Evolutionary conservation across 176 grass and related monocot genomes (phyloP).

Genomic region (Rhynchospora pubera): DNA sequence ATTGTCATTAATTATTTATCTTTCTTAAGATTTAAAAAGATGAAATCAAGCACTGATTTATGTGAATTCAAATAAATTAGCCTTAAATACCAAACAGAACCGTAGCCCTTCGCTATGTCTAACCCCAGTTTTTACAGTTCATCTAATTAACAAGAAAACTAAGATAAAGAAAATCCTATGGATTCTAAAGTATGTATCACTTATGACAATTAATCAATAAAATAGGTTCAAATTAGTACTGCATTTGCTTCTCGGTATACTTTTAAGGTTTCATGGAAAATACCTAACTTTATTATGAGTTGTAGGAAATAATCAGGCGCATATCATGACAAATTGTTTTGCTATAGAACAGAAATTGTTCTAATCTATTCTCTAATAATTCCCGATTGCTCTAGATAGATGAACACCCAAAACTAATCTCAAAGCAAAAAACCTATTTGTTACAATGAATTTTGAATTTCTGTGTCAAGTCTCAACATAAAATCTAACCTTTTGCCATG

Average conservation of each 20-base stretch:
- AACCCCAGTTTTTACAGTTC: background rate
- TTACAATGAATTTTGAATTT: background rate
- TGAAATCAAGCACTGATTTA: background rate
- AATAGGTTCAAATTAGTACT: background rate
- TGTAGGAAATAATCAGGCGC: background rate
- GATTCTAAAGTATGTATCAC: background rate
- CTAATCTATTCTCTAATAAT: too few relatives aligned
- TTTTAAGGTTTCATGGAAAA: background rate
- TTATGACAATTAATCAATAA: background rate
- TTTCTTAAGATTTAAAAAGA: background rate
- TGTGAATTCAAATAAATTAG: background rate
- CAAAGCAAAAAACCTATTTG: background rate
- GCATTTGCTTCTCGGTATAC: background rate
- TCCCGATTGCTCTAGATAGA: too few relatives aligned
- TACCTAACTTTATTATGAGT: background rate
- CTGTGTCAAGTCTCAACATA: too few relatives aligned
- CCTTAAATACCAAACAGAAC: background rate
- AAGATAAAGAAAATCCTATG: background rate
- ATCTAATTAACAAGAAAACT: background rate
- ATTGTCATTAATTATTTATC: background rate
- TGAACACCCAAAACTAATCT: background rate
- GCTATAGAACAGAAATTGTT: background rate
- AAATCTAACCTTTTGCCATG: slow-evolving; percentile 8
- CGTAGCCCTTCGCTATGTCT: background rate
- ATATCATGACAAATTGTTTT: background rate